Evolutionary conservation across 2,329 filamentous ascomycete species (phyloP), one percentile per base, ranked within the genome.

Genomic region (Sclerotinia borealis): DNA sequence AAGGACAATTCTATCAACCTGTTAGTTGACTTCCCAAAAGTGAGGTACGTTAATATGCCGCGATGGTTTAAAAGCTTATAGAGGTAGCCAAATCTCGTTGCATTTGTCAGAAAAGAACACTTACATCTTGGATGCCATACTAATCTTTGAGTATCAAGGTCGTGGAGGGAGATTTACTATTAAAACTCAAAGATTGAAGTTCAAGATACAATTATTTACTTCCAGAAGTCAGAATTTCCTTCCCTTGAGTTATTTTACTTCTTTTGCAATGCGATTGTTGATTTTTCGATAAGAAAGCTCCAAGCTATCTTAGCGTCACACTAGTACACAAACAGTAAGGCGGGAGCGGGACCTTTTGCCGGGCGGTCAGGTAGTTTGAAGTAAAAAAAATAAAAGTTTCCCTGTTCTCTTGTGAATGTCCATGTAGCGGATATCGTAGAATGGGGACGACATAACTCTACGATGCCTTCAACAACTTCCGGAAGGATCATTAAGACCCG

Each of bases 401-500:
- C 31, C n/a, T n/a, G 11, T 47, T 15, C 39, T 61, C n/a, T n/a
- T 37, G n/a, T 15, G 4, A n/a, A 34, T 19, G 15, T 31, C 39
- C 41, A 34, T 59, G 45, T 43, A 60, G 56, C 37, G 36, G 29
- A 51, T 41, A 54, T 61, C 50, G 60, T 58, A 36, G 47, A 56
- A 31, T 45, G 37, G n/a, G 39, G 52, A 39, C 31, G 36, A 62
- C 29, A 27, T 47, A 36, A 54, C 54, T 75, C 73, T 79, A 82
- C 77, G 66, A 88, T 88, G 85, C 81, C 83, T 71, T 79, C 81
- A 71, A 83, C 83, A 72, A 82, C 82, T 47, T 86, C 87, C 64
- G 86, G 87, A 68, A 84, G 85, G 73, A 88, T 90, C 73, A 79
- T 82, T 72, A 89, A 90, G 81, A 82, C 84, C 76, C 83, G 82